Base-by-base conservation (phyloP, 805 yeast genomes). In the Candida yuanshanica region DNA sequence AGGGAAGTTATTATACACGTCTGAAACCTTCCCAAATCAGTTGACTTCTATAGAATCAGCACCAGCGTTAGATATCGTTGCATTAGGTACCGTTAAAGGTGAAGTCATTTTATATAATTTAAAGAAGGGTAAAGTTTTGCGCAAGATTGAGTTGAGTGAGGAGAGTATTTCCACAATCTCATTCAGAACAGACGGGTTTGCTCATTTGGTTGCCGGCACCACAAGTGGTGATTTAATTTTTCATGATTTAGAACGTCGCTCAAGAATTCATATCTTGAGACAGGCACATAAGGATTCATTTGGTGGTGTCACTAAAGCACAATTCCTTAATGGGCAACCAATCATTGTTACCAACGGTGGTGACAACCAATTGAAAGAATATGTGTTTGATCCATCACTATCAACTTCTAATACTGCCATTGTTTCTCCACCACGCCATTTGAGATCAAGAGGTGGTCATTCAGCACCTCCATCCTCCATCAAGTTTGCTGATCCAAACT, bases 401-500 rank as follows among this genome's bases (percentile, higher is more conserved):
- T 79, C 90, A 0, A 67, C 83, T 1, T 64, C 81, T 5, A 24
- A 36, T 4, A 53, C 75, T 1, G 68, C 81, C 2, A 78, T 87
- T 24, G 81, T 85, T 5, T 77, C 89, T 11, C 95, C 96, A 1
- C 98, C 99, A 33, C 81, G 99, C 56, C 79, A 81, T 45, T 69
- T 95, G 53, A 78, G 99, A 60, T 84, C 95, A 1, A 77, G 99
- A 58, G 98, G 97, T 53, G 99, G 99, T n/a, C 99, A 93, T 60
- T 79, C 95, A 4, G 83, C 85, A 23, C 95, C 99, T 4, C 95
- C 98, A 3, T 71, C 83, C 0, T 58, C 77, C 5, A 77, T 93
- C 32, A 66, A 69, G 20, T 93, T 93, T 62, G 86, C 95, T 5
- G 83, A 84, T 51, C 79, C 78, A 37, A 79, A 79, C 36, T 79